Conservation (phyloP, 257 asterid genomes). For the Przewalskia tangutica region DNA sequence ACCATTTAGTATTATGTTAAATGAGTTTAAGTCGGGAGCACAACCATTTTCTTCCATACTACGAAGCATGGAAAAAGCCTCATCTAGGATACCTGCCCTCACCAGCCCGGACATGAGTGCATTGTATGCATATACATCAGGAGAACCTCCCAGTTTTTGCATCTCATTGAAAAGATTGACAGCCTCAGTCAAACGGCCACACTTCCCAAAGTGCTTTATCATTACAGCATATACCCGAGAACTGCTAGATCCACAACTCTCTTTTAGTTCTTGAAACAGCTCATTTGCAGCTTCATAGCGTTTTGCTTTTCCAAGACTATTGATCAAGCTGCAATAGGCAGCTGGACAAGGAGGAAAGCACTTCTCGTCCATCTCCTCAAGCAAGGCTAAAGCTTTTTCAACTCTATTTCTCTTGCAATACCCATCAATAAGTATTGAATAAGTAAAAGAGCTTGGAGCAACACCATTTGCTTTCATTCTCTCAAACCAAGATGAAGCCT, state of each 20-base stretch:
- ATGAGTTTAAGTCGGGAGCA: slow-evolving; percentile 30
- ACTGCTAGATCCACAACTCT: slow-evolving; percentile 33
- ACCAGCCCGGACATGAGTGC: slow-evolving; percentile 45
- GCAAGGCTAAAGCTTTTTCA: slow-evolving; percentile 63
- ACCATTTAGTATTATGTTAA: slow-evolving; percentile 34
- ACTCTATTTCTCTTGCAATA: slow-evolving; percentile 69
- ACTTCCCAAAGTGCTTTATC: slow-evolving; percentile 38
- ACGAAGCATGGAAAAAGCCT: slow-evolving; percentile 24
- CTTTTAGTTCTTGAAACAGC: slow-evolving; percentile 36
- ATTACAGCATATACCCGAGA: slow-evolving; percentile 43
- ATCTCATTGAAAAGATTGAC: slow-evolving; percentile 30
- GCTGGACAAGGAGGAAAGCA: slow-evolving; percentile 93
- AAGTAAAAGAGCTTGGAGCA: slow-evolving; percentile 66
- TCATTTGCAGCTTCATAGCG: slow-evolving; percentile 71
- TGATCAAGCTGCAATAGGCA: slow-evolving; percentile 94
- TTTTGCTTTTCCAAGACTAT: slow-evolving; percentile 60
- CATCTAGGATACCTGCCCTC: slow-evolving; percentile 28
- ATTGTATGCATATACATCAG: slow-evolving; percentile 34
- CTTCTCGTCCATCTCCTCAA: slow-evolving; percentile 94
- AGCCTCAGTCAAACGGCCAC: slow-evolving; percentile 29
- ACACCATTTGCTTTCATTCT: slow-evolving; percentile 53
- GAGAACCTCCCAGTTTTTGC: slow-evolving; percentile 25
- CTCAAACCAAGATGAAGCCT: slow-evolving; percentile 52
- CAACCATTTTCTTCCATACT: slow-evolving; percentile 30
- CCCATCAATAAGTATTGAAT: slow-evolving; percentile 82